Evolutionary conservation across 345 rosid species (phyloP), one percentile per base, ranked within the genome.

Genomic region (Syzygium aromaticum): DNA sequence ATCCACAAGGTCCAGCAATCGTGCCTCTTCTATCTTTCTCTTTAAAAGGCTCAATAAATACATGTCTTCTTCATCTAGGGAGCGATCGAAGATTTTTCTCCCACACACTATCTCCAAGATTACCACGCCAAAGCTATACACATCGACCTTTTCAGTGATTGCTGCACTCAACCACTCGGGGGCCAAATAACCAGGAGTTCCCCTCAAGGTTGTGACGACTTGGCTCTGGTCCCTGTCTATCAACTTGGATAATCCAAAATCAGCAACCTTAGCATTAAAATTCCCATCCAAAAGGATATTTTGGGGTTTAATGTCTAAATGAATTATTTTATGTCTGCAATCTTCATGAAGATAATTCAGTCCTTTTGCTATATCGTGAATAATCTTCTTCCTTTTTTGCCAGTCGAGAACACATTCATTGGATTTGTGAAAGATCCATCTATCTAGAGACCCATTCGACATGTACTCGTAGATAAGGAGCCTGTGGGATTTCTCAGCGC

Each of bases 61-160:
- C 85, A 61, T 82, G 40, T 88, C 91, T 27, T 89, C 90, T 51
- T 86, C 87, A 2, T 40, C 80, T 53, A 78, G 86, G 11, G 87
- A 88, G 30, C 80, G 15, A 38, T 90, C 91, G 22, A 90, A 54
- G 40, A 87, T 88, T 84, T 46, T 87, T 54, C 89, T 84, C 2
- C 91, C 90, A 25, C 93, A 86, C 23, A 90, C 49, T 15, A 92
- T 77, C 88, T 89, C 91, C 86, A 92, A 33, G 15, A 88, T 84
- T 12, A 49, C 90, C 52, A 89, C 82, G 1, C 90, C 91, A n/a
- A 90, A 92, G 59, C 92, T 90, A 38, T 88, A 88, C 30, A 87
- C 87, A 27, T 86, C 89, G 12, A n/a, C 89, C 61, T 88, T 90
- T 57, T 86, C 88, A 1, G 90, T 84, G 21, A 54, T 54, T 54